Base-by-base conservation (phyloP, 106 monocot genomes). In the Hemerocallis citrina region DNA sequence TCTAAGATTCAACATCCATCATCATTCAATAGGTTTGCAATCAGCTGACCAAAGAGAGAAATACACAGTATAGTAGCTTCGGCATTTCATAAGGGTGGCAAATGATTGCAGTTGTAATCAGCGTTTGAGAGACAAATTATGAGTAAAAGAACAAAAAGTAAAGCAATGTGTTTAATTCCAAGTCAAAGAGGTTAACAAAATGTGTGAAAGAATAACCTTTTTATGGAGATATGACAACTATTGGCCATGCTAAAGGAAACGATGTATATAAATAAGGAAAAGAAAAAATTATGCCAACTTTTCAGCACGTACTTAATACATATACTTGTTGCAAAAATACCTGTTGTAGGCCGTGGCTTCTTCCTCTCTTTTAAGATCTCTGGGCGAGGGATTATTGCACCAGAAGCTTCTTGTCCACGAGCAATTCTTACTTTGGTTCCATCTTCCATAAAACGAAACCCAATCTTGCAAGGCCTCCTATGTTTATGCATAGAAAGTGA, bases 391-490 rank as follows among this genome's bases (percentile, higher is more conserved):
- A 96, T 96, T 64, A 96, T 57, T 8, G 67, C 43, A 48, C 90
- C 90, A 32, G 95, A 96, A 59, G 86, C 81, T 68, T 80, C 81
- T 50, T 70, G 68, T 27, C 91, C 95, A 55, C 90, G 80, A 45
- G 95, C 81, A 24, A 91, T 59, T 65, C 95, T 84, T 48, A 91
- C 86, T 66, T 96, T 90, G 19, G 76, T 66, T 40, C 95, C 95
- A 76, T 96, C 95, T 65, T 96, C 95, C 68, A 84, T 58, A 67
- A 81, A 81, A 3, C 81, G 78, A 38, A 74, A 79, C 17, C 90
- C 90, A 66, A 91, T 74, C 59, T 96, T 96, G 63, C 90, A 91
- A 55, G 95, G 95, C 52, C 32, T 90, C 78, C 95, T 96, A 25
- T 37, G 7, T 14, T 9, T 14, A 56, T 7, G 38, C 50, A 40